These are phyloP conservation scores for Epicoccum sorghinum DNA, from an alignment of 2,329 filamentous ascomycete genomes.

Conservation along the genomic window DNA sequence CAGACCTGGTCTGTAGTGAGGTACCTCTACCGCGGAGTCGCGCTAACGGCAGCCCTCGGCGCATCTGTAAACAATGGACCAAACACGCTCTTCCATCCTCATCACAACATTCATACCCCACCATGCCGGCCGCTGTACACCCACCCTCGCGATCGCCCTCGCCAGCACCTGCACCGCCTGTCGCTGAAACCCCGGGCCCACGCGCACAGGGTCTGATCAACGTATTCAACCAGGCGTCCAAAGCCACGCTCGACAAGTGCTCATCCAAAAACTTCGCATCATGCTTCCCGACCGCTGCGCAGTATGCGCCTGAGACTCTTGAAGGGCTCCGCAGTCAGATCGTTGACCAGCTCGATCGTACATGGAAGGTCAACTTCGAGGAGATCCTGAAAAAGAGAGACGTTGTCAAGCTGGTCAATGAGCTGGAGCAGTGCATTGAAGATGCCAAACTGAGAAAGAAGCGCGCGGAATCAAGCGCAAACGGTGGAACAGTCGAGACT, in stretches of 20 bases:
- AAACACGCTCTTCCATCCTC: constrained; percentile 4
- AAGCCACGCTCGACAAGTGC: constrained; percentile 65
- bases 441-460: constrained; percentile 63
- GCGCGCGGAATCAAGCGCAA: constrained; percentile 46
- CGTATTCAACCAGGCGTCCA: constrained; percentile 64
- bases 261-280: constrained; percentile 66
- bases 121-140: constrained; percentile 40
- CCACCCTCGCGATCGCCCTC: constrained; percentile 53
- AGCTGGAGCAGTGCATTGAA: constrained; percentile 64
- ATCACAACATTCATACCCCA: constrained; percentile 19
- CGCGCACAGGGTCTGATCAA: constrained; percentile 66
- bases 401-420: constrained; percentile 64
- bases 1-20: too few species aligned
- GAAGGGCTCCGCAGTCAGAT: constrained; percentile 65
- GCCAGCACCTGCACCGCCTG: constrained; percentile 59
- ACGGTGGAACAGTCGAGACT: constrained; percentile 41
- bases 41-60: constrained; percentile 12
- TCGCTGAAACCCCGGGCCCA: constrained; percentile 62
- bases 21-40: neutral
- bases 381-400: constrained; percentile 62
- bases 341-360: constrained; percentile 63
- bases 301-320: constrained; percentile 61
- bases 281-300: constrained; percentile 68
- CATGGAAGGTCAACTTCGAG: constrained; percentile 65
- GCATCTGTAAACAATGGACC: constrained; percentile 13